These are phyloP conservation scores for Xylariomycetidae sp. DNA, from an alignment of 2,329 filamentous ascomycete genomes.

Conservation along the genomic window DNA sequence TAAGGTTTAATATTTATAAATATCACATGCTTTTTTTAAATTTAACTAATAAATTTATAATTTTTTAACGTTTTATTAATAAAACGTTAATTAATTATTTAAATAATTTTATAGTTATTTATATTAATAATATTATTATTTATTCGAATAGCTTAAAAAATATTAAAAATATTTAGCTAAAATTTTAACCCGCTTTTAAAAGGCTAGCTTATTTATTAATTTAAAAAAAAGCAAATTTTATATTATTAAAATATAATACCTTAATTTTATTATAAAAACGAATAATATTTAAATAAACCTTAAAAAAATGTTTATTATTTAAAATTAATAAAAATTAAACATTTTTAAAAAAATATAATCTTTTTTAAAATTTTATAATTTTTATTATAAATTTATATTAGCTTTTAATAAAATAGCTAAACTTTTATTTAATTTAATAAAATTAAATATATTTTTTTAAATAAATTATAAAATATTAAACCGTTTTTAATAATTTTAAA, in stretches of 20 bases:
- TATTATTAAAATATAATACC: neutral
- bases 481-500: neutral
- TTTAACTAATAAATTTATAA: constrained; percentile 1
- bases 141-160: constrained; percentile 1
- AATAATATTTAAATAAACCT: neutral
- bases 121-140: constrained; percentile 7
- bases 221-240: constrained; percentile 4
- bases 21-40: constrained; percentile 3
- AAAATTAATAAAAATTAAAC: constrained; percentile 2
- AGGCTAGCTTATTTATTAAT: neutral
- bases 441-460: neutral
- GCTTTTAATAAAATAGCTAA: constrained; percentile 1
- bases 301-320: neutral
- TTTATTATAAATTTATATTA: constrained; percentile 4
- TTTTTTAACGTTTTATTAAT: constrained; percentile 6
- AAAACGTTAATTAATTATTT: constrained; percentile 3
- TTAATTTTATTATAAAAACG: constrained; percentile 1
- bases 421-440: constrained; percentile 1
- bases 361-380: constrained; percentile 5
- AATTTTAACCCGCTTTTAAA: constrained; percentile 1
- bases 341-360: constrained; percentile 3
- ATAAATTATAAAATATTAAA: neutral
- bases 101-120: constrained; percentile 4
- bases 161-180: constrained; percentile 1
- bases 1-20: constrained; percentile 2